Evolutionary conservation across 257 asterid species (phyloP), one percentile per base, ranked within the genome.

Genomic region (Primulina eburnea): DNA sequence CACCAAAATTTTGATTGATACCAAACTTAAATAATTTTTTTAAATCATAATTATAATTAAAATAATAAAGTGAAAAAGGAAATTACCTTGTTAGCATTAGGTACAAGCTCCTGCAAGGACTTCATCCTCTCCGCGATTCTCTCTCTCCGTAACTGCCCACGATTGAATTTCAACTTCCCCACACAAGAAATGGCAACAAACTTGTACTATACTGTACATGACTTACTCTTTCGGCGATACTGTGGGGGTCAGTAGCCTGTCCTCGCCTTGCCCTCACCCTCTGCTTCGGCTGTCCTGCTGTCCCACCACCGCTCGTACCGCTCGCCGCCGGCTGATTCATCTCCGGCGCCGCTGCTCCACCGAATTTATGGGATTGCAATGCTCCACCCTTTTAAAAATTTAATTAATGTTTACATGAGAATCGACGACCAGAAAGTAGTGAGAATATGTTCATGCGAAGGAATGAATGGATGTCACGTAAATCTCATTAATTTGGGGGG

Each of bases 161-260:
- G 68, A 73, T 76, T 69, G 67, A 70, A 64, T 69, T 82, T 75
- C 79, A 50, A 50, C 57, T 50, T 16, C 57, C 7, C 20, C 57
- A 60, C 62, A 35, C 32, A 56, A 28, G 71, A 63, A 59, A 52
- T 66, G 70, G 14, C 57, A 64, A 74, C 76, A 62, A 75, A 78
- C 59, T 71, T 63, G 80, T 69, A 64, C 81, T 72, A 1, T 43
- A 14, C 55, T 33, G 64, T 74, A 77, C 68, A 14, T 28, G 53
- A 81, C 91, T 60, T 73, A 92, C 98, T 79, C 98, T 80, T 80
- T 92, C 98, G 38, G 98, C 97, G 47, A 92, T 90, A 81, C 98
- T 92, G 83, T 92, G 98, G 34, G 98, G 98, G 77, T 92, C 98
- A 20, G 98, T 92, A 4, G 98, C 98, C 82, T 92, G 98, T 65